phyloP scores from a whole-genome alignment of 202 grass and related monocot genomes.

The Tripidium arundinaceum region DNA sequence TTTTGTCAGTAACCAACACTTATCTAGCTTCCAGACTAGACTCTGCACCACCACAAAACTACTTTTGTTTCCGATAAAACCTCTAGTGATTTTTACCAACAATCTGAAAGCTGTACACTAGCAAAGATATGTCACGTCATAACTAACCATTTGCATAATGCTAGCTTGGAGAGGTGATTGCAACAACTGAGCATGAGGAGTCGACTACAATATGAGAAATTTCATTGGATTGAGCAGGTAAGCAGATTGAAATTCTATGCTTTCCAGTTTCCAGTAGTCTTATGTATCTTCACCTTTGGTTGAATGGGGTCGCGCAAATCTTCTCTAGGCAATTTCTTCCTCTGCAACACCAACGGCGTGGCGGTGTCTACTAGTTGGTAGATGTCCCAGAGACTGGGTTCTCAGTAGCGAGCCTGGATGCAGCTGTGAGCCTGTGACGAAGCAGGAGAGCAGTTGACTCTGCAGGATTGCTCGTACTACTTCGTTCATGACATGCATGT shows the following conservation, averaged over 20 bases:
- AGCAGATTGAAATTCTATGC: not conserved
- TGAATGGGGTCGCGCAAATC: not conserved
- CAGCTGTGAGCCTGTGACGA: not conserved
- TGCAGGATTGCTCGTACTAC: not conserved
- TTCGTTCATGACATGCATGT: not conserved
- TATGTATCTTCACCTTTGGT: not conserved
- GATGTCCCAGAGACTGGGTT: conserved; percentile 64
- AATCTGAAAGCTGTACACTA: not conserved
- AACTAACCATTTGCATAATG: conserved; percentile 1
- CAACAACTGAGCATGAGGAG: conserved; percentile 82
- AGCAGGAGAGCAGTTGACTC: not conserved
- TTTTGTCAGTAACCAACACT: not conserved
- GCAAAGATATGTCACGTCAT: not conserved
- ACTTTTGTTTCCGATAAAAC: not conserved
- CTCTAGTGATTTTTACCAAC: not conserved
- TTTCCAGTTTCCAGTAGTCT: not conserved
- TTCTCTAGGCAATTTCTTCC: conserved; percentile 72
- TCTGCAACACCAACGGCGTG: conserved; percentile 63
- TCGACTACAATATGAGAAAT: conserved; percentile 69
- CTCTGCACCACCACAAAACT: not conserved
- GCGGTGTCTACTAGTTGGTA: conserved; percentile 83
- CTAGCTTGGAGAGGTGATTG: conserved; percentile 96
- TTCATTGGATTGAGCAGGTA: conserved; percentile 83
- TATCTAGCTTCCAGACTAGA: not conserved
- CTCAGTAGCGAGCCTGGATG: conserved; percentile 26